Base-by-base conservation (phyloP, 352 stramenopile genomes). In the Phytophthora boehmeriae region DNA sequence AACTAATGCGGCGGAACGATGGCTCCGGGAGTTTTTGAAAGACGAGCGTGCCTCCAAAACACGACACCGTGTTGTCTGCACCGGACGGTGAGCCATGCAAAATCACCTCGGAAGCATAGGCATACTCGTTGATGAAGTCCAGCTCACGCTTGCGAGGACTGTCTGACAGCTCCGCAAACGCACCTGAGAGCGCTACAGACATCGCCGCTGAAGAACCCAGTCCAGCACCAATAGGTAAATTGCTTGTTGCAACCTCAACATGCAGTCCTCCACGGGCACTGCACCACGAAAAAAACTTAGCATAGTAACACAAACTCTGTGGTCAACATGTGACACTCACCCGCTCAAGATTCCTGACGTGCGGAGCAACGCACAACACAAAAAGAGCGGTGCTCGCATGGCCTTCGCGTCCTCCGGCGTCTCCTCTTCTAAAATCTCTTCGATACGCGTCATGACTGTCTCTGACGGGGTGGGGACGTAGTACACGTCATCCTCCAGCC, bases 191-290 rank as follows among this genome's bases (percentile, higher is more conserved):
- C 10, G 93, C 86, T 23, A 97, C 90, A 54, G 86, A 91, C 59
- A 97, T 86, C 9, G 93, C 92, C 6, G 89, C 93, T 0, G 92
- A 98, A 8, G 92, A 98, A 0, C 93, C 93, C n/a, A 98, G 71
- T 1, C 93, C 93, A 8, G 92, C 92, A 43, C 92, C 87, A 14
- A 98, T 89, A 2, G 88, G 85, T 53, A 96, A 75, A 2, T 70
- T 73, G 8, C 69, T 76, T 9, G 81, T 59, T n/a, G 64, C 61
- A 1, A 92, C 73, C 17, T 78, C 63, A 10, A 96, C 71, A 35
- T 63, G 52, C 0, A 93, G 38, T 35, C 81, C 66, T 16, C 61
- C 59, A 19, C 55, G 36, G 11, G 32, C 55, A 42, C 54, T 67
- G 30, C 54, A 13, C 8, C 19, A 3, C 13, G 66, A 52, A 53